Conservation (phyloP, 768 basidiomycete species). For the Suillus alpinus region DNA sequence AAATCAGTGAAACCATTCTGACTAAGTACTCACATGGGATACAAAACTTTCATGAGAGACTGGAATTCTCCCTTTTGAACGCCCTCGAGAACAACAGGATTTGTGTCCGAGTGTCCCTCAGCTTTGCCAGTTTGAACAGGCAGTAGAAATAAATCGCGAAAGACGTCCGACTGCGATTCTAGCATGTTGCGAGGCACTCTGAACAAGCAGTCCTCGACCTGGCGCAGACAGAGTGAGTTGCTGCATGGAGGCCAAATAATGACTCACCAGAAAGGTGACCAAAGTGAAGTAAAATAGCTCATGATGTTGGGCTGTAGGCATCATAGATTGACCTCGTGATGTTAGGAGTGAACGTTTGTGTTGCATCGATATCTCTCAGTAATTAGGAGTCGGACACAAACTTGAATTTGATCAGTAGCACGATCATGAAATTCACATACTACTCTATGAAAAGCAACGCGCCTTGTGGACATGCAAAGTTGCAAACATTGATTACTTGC, state of each 20-base stretch:
- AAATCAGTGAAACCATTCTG: neutral
- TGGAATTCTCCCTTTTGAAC: slow-evolving; percentile 24
- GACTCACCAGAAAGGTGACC: slow-evolving; percentile 14
- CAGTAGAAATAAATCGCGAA: slow-evolving; percentile 25
- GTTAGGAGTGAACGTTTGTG: neutral
- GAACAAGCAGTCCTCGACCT: slow-evolving; percentile 29
- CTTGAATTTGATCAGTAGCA: no score
- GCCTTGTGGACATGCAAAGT: no score
- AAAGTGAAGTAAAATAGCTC: slow-evolving; percentile 10
- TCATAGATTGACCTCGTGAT: neutral
- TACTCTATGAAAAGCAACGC: no score
- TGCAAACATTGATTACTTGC: no score
- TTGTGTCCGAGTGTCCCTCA: slow-evolving; percentile 19
- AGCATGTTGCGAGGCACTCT: slow-evolving; percentile 23
- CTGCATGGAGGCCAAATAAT: neutral
- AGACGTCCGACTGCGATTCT: slow-evolving; percentile 23
- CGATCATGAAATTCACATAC: no score
- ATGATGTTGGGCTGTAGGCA: neutral
- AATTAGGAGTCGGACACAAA: no score
- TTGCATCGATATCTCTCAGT: no score
- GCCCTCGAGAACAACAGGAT: slow-evolving; percentile 22
- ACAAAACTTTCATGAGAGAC: slow-evolving; percentile 22
- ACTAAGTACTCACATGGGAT: slow-evolving; percentile 11
- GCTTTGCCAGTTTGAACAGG: slow-evolving; percentile 5
- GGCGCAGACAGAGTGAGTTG: neutral